A percentile compares a stretch with the other conserved stretches of the same genome.
Conservation (phyloP, 2,329 filamentous ascomycete genomes). For the Diplodia corticola region DNA sequence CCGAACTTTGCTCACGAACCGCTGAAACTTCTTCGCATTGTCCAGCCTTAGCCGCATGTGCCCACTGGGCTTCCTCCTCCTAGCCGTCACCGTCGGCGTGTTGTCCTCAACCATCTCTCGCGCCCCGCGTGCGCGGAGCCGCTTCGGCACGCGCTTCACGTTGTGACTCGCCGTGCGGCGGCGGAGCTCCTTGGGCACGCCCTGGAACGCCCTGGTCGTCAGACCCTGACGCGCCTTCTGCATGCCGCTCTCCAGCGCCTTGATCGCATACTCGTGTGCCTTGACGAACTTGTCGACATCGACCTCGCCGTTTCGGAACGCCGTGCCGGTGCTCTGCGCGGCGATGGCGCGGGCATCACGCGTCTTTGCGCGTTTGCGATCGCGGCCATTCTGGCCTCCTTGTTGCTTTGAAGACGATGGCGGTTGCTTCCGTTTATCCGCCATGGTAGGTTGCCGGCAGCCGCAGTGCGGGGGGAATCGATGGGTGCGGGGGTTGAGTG, state of each 20-base stretch:
- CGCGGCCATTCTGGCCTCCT: conserved; percentile 13
- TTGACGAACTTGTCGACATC: conserved; percentile 82
- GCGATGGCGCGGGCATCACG: conserved; percentile 31
- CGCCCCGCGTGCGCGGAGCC: conserved; percentile 69
- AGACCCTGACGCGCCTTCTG: conserved; percentile 65
- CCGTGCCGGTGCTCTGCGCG: conserved; percentile 42
- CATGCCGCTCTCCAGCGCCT: conserved; percentile 80
- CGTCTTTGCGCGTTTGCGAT: conserved; percentile 21
- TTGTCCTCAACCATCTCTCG: conserved; percentile 85
- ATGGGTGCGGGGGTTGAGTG: neutral
- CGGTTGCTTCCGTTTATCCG: conserved; percentile 21
- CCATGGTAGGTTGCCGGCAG: conserved; percentile 5
- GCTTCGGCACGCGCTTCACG: conserved; percentile 80
- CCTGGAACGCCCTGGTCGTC: conserved; percentile 79
- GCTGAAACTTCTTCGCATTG: conserved; percentile 69
- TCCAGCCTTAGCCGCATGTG: conserved; percentile 66
- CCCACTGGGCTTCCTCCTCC: conserved; percentile 59
- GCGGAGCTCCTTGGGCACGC: conserved; percentile 80
- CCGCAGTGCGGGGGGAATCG: neutral
- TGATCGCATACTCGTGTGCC: conserved; percentile 86
- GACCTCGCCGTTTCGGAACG: conserved; percentile 72
- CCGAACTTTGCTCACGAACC: conserved; percentile 37
- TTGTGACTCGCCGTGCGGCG: conserved; percentile 93
- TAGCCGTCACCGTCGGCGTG: conserved; percentile 73
- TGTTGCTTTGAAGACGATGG: neutral